Evolutionary conservation across 352 stramenopile species (phyloP).

Genomic region (Thalassiosira mediterranea): DNA sequence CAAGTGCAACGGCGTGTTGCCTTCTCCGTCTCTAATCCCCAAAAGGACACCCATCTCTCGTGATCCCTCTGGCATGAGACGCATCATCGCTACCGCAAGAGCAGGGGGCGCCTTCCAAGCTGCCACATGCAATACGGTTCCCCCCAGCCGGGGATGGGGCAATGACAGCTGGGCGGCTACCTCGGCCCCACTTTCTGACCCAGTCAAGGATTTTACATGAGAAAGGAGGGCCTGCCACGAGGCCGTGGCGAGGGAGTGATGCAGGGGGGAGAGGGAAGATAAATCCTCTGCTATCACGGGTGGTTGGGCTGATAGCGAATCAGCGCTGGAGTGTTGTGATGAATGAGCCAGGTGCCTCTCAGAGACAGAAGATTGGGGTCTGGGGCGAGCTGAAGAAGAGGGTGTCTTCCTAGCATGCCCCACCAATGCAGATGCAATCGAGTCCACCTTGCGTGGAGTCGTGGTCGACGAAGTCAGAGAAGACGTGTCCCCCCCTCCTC

Average conservation of each 20-base stretch:
- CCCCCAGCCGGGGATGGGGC: slow-evolving; percentile 28
- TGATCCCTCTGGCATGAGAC: slow-evolving; percentile 33
- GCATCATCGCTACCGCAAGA: slow-evolving; percentile 47
- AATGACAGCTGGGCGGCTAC: slow-evolving; percentile 25
- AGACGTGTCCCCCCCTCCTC: slow-evolving; percentile 4
- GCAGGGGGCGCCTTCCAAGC: slow-evolving; percentile 51
- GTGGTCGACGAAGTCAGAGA: not conserved
- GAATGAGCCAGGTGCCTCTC: not conserved
- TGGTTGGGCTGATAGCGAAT: not conserved
- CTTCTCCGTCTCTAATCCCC: slow-evolving; percentile 34
- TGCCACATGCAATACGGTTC: slow-evolving; percentile 49
- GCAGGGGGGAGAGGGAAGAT: slow-evolving; percentile 18
- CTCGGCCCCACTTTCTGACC: slow-evolving; percentile 1
- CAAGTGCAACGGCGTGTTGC: slow-evolving; percentile 62
- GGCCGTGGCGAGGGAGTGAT: slow-evolving; percentile 17
- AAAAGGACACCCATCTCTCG: slow-evolving; percentile 34
- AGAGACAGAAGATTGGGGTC: not conserved
- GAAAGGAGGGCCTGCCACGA: slow-evolving; percentile 20
- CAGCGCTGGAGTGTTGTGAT: not conserved
- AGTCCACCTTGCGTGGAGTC: slow-evolving; percentile 24
- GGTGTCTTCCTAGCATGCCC: slow-evolving; percentile 1
- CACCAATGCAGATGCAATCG: slow-evolving; percentile 29
- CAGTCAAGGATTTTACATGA: slow-evolving; percentile 5
- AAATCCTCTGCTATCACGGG: not conserved
- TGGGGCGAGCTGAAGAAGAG: not conserved